Conservation (phyloP, 345 rosid genomes). For the Brassica juncea region DNA sequence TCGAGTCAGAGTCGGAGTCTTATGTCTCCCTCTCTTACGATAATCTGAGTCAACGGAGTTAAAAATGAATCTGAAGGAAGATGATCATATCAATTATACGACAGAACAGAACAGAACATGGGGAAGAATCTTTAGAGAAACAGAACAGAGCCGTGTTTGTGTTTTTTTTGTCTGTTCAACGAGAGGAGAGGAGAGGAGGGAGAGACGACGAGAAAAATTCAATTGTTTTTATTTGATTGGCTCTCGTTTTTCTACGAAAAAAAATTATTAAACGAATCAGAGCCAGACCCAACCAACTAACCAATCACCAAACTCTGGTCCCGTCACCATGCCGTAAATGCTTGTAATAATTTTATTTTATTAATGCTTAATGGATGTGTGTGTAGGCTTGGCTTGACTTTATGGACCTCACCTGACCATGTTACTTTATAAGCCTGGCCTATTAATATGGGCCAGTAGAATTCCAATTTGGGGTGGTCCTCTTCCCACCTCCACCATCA, state of each 20-base stretch:
- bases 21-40: neutral
- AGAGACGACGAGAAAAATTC: neutral
- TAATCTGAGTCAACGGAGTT: conserved; percentile 8
- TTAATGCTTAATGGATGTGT: neutral
- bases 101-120: neutral
- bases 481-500: neutral
- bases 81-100: neutral
- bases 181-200: neutral
- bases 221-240: conserved; percentile 24
- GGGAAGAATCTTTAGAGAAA: conserved; percentile 7
- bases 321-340: conserved; percentile 25
- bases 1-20: neutral
- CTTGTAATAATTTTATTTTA: neutral
- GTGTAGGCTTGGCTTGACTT: neutral
- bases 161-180: conserved; percentile 16
- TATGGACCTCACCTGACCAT: conserved; percentile 15
- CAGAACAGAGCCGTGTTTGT: conserved; percentile 11
- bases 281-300: conserved; percentile 27
- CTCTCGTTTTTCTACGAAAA: conserved; percentile 7
- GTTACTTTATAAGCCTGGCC: conserved; percentile 1
- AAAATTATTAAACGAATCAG: conserved; percentile 15
- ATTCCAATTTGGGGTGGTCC: neutral
- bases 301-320: conserved; percentile 35
- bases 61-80: neutral
- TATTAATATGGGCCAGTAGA: neutral